Percentiles rank a stretch among this genome's conserved stretches.
phyloP scores from a whole-genome alignment of 2,329 filamentous ascomycete species.

The Chaetomium globosum region DNA sequence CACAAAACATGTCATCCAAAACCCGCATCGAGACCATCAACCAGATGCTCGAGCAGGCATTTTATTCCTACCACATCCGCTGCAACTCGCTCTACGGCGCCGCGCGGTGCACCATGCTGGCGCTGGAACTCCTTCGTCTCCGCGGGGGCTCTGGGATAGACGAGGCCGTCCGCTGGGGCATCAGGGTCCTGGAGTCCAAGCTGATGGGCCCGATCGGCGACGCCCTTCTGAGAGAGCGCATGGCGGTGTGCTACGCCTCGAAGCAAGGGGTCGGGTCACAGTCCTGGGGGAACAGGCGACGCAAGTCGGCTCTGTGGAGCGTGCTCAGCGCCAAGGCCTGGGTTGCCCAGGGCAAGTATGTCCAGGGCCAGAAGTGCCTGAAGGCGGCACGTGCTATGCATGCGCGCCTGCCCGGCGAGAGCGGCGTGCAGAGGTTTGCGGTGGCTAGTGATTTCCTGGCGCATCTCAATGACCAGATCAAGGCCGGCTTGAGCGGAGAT shows the following conservation, averaged over 20 bases:
- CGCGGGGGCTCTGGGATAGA: constrained; percentile 80
- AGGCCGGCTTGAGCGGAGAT: constrained; percentile 48
- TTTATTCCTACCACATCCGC: constrained; percentile 88
- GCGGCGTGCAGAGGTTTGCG: constrained; percentile 56
- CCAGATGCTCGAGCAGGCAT: constrained; percentile 83
- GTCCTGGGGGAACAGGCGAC: constrained; percentile 68
- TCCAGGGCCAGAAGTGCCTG: constrained; percentile 77
- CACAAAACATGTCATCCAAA: constrained; percentile 71
- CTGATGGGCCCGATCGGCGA: constrained; percentile 76
- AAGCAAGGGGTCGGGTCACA: constrained; percentile 68
- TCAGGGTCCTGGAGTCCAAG: constrained; percentile 75
- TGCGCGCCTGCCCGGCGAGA: constrained; percentile 51
- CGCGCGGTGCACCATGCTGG: constrained; percentile 72
- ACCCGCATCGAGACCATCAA: constrained; percentile 79
- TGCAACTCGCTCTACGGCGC: constrained; percentile 80
- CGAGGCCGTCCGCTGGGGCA: constrained; percentile 84
- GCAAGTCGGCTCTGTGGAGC: constrained; percentile 90
- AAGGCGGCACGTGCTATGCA: constrained; percentile 66
- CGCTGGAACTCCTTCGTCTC: constrained; percentile 79
- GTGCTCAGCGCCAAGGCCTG: constrained; percentile 81
- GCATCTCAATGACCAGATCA: constrained; percentile 54
- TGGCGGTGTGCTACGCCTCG: constrained; percentile 80
- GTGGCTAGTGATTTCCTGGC: constrained; percentile 57
- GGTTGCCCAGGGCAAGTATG: constrained; percentile 74
- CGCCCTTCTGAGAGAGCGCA: constrained; percentile 80